Conservation (phyloP, 2,329 filamentous ascomycete genomes). For the Sarocladium brachiariae region DNA sequence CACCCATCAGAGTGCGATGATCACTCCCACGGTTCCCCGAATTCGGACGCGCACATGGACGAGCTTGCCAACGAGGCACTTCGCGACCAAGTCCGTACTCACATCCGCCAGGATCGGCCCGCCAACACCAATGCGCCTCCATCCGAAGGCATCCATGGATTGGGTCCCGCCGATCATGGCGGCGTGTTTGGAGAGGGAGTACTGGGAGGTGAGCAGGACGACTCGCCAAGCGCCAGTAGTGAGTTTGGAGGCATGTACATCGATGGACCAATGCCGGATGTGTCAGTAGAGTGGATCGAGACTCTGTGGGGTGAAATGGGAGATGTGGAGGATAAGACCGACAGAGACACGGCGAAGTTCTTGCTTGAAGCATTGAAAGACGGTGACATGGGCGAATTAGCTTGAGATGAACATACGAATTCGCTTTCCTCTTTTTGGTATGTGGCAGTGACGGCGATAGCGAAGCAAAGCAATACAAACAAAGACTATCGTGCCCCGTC, state of each 20-base stretch:
- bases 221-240: constrained; percentile 16
- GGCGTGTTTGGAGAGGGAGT: constrained; percentile 23
- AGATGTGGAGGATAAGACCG: constrained; percentile 21
- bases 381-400: constrained; percentile 16
- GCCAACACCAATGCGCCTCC: constrained; percentile 16
- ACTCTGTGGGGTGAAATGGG: constrained; percentile 26
- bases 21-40: neutral
- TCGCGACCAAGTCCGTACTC: constrained; percentile 11
- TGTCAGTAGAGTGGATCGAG: constrained; percentile 30
- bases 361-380: constrained; percentile 32
- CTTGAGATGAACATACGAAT: neutral
- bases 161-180: constrained; percentile 23
- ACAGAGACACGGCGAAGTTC: constrained; percentile 30
- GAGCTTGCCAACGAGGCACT: constrained; percentile 14
- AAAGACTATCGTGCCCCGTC: no score
- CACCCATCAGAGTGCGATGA: constrained; percentile 14
- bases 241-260: constrained; percentile 21
- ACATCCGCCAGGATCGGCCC: constrained; percentile 9
- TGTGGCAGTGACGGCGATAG: neutral
- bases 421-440: neutral
- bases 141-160: constrained; percentile 23
- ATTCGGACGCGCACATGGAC: constrained; percentile 14
- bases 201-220: constrained; percentile 14
- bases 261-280: constrained; percentile 21
- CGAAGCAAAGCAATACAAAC: neutral